These are phyloP conservation scores for Leccinum pachyderme DNA, from an alignment of 1,284 basidiomycete genomes.

Conservation along the genomic window DNA sequence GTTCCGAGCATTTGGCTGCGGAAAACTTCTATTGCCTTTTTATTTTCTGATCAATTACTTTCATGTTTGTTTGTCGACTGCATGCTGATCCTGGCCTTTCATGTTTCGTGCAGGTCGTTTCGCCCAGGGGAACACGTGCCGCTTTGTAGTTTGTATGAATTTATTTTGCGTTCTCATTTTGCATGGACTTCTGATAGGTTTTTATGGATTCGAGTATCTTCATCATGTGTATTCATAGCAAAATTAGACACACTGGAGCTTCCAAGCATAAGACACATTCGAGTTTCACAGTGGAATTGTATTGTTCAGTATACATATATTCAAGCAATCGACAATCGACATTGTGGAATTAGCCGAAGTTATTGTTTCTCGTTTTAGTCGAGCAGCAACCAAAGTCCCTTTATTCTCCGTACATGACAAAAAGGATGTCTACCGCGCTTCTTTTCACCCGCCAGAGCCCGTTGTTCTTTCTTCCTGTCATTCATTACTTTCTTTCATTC, in stretches of 20 bases:
- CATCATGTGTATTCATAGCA: constrained; percentile 13
- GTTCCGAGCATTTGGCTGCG: constrained; percentile 37
- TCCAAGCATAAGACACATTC: neutral
- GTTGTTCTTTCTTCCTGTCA: constrained; percentile 27
- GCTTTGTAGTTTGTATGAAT: neutral
- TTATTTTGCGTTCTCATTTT: neutral
- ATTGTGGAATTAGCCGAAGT: constrained; percentile 10
- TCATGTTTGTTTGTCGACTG: neutral
- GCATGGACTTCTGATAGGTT: constrained; percentile 18
- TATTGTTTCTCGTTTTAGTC: constrained; percentile 33
- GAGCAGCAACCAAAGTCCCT: constrained; percentile 21
- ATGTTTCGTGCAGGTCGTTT: constrained; percentile 1
- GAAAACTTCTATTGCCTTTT: constrained; percentile 33
- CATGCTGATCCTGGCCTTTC: constrained; percentile 5
- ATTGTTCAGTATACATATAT: too few species aligned
- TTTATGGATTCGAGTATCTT: neutral
- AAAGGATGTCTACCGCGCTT: constrained; percentile 23
- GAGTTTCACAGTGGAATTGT: neutral
- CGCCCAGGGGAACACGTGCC: neutral
- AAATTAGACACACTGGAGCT: neutral
- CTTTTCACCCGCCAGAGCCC: constrained; percentile 14
- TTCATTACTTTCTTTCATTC: constrained; percentile 30
- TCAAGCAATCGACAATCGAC: constrained; percentile 1
- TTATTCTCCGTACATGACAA: constrained; percentile 32
- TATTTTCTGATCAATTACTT: constrained; percentile 21